phyloP scores from a whole-genome alignment of 768 basidiomycete genomes.

The Suillus luteus region DNA sequence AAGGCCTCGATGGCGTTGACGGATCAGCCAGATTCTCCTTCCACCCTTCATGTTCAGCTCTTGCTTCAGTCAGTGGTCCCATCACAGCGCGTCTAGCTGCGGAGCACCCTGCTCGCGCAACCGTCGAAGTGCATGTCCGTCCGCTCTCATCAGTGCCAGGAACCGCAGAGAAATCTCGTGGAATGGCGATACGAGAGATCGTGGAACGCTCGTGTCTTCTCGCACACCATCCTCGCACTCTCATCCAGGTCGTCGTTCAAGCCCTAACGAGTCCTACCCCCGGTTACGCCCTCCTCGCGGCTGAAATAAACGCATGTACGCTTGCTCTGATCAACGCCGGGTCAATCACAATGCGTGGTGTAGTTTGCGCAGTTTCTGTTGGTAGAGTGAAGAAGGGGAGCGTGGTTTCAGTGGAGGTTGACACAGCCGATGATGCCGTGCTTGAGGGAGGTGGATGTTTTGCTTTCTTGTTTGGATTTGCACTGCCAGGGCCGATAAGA shows the following conservation, averaged over 20 bases:
- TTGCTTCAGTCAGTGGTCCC: slow-evolving; percentile 80
- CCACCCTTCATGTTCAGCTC: slow-evolving; percentile 36
- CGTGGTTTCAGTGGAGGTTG: slow-evolving; percentile 44
- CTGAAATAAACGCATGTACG: slow-evolving; percentile 70
- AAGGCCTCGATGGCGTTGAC: slow-evolving; percentile 64
- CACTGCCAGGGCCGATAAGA: neutral
- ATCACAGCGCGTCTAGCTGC: slow-evolving; percentile 70
- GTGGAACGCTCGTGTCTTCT: slow-evolving; percentile 68
- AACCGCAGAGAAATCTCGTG: slow-evolving; percentile 65
- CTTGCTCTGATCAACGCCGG: slow-evolving; percentile 69
- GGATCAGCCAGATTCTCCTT: slow-evolving; percentile 69
- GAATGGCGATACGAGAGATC: slow-evolving; percentile 53
- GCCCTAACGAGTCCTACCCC: slow-evolving; percentile 38
- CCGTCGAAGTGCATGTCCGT: slow-evolving; percentile 73
- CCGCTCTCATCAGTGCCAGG: slow-evolving; percentile 71
- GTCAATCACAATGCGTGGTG: slow-evolving; percentile 73
- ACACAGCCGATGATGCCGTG: slow-evolving; percentile 47
- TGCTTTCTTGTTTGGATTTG: slow-evolving; percentile 57
- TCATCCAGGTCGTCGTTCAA: slow-evolving; percentile 80
- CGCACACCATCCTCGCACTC: slow-evolving; percentile 65
- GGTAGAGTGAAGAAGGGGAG: slow-evolving; percentile 34
- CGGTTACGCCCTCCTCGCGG: slow-evolving; percentile 51
- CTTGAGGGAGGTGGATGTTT: slow-evolving; percentile 61
- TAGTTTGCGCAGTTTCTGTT: slow-evolving; percentile 69
- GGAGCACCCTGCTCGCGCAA: slow-evolving; percentile 72